Evolutionary conservation across 371 early-diverging fungal species (phyloP).

Genomic region (Circinella umbellata): DNA sequence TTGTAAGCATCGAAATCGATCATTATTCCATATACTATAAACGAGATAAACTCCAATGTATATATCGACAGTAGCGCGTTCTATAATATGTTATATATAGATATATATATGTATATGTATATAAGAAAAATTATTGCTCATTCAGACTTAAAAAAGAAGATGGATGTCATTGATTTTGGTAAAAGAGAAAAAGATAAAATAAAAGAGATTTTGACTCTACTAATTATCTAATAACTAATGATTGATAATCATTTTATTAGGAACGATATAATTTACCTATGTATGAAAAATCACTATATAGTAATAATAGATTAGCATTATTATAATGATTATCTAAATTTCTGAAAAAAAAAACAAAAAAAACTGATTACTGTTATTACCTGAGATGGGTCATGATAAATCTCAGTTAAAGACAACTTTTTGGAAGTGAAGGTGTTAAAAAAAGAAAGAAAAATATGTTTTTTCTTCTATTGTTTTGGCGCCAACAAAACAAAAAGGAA

Average conservation of each 20-base stretch:
- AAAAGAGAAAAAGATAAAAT: no score
- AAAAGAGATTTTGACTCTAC: no score
- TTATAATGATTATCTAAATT: background rate
- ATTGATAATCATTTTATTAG: background rate
- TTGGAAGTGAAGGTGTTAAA: background rate
- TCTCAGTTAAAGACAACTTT: no score
- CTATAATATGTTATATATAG: constrained; percentile 13
- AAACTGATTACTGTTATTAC: constrained; percentile 15
- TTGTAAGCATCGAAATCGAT: constrained; percentile 41
- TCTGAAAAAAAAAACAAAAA: background rate
- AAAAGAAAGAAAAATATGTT: background rate
- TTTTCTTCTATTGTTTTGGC: background rate
- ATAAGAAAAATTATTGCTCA: no score
- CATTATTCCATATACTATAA: constrained; percentile 39
- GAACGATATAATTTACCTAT: constrained; percentile 28
- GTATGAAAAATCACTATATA: constrained; percentile 47
- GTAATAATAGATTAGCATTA: background rate
- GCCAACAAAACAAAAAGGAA: background rate
- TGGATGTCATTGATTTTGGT: no score
- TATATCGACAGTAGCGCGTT: constrained; percentile 36
- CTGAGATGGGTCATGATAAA: constrained; percentile 43
- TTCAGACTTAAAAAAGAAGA: no score
- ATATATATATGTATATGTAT: no score
- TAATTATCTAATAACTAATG: background rate
- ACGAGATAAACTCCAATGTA: constrained; percentile 38